phyloP scores from a whole-genome alignment of 371 early-diverging fungal genomes.

The Dinochytrium kinnereticum region DNA sequence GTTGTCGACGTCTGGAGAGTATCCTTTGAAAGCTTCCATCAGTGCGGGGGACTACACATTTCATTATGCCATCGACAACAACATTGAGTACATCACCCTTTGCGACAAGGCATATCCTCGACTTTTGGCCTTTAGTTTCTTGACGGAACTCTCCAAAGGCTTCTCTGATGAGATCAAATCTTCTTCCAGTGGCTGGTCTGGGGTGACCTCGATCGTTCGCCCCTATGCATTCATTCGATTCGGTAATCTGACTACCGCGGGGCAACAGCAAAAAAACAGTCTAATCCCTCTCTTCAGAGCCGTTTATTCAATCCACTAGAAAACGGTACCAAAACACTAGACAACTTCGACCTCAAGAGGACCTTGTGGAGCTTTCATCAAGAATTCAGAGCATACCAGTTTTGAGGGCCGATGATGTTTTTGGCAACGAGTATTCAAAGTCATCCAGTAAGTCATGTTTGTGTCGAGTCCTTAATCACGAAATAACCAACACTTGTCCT shows the following conservation, averaged over 20 bases:
- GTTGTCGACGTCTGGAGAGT: slow-evolving; percentile 15
- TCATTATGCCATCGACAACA: slow-evolving; percentile 35
- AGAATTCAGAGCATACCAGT: slow-evolving; percentile 11
- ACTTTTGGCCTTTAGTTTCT: slow-evolving; percentile 42
- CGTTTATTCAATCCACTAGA: slow-evolving; percentile 35
- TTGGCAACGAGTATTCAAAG: neutral
- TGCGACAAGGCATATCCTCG: slow-evolving; percentile 38
- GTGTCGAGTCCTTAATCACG: neutral
- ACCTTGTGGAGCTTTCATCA: slow-evolving; percentile 32
- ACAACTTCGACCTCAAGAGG: slow-evolving; percentile 27
- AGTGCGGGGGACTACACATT: slow-evolving; percentile 35
- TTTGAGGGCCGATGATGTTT: neutral
- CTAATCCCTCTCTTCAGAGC: slow-evolving; percentile 24
- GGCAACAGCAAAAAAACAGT: neutral
- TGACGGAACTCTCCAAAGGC: slow-evolving; percentile 32
- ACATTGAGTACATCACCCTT: slow-evolving; percentile 34
- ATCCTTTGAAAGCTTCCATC: slow-evolving; percentile 22
- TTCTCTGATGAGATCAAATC: slow-evolving; percentile 30
- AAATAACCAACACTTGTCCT: neutral
- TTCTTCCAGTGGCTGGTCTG: slow-evolving; percentile 14
- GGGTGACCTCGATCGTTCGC: slow-evolving; percentile 18
- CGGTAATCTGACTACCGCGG: slow-evolving; percentile 26
- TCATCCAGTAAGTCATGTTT: neutral
- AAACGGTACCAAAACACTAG: slow-evolving; percentile 46
- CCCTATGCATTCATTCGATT: slow-evolving; percentile 47